Conservation (phyloP, 75 land plant genomes). For the Sequoia sempervirens region DNA sequence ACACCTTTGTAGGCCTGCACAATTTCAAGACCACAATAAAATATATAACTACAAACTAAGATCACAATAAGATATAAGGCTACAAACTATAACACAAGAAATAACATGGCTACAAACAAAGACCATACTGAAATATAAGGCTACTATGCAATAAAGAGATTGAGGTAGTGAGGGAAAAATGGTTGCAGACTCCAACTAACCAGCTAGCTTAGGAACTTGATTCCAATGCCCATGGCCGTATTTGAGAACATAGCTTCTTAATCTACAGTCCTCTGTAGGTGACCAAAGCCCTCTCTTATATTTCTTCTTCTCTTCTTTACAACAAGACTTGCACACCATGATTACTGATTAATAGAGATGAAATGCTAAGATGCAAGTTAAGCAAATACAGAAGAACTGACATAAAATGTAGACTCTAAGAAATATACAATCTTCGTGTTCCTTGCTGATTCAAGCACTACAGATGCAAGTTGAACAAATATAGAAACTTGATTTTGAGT, state of each 20-base stretch:
- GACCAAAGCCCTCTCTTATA: background rate
- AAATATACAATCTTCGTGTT: too few relatives aligned
- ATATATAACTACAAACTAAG: too few relatives aligned
- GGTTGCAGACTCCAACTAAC: background rate
- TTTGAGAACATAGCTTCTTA: background rate
- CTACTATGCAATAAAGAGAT: too few relatives aligned
- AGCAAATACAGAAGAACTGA: background rate
- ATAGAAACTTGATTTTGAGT: too few relatives aligned
- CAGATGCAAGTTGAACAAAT: too few relatives aligned
- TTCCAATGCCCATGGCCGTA: background rate
- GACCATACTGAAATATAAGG: too few relatives aligned
- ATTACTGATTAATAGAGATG: background rate
- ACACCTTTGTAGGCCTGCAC: constrained; percentile 18
- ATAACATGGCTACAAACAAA: too few relatives aligned
- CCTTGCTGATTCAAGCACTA: too few relatives aligned
- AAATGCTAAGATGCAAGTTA: too few relatives aligned
- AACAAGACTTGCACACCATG: constrained; percentile 1
- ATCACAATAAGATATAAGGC: too few relatives aligned
- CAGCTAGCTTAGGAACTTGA: background rate
- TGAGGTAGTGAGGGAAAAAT: background rate
- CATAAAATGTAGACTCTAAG: background rate
- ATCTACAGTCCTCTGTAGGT: background rate
- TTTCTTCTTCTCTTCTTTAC: background rate
- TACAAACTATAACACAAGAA: too few relatives aligned
- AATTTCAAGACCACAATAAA: background rate